Conservation (phyloP, 371 early-diverging fungal species). For the Mortierella sp. region DNA sequence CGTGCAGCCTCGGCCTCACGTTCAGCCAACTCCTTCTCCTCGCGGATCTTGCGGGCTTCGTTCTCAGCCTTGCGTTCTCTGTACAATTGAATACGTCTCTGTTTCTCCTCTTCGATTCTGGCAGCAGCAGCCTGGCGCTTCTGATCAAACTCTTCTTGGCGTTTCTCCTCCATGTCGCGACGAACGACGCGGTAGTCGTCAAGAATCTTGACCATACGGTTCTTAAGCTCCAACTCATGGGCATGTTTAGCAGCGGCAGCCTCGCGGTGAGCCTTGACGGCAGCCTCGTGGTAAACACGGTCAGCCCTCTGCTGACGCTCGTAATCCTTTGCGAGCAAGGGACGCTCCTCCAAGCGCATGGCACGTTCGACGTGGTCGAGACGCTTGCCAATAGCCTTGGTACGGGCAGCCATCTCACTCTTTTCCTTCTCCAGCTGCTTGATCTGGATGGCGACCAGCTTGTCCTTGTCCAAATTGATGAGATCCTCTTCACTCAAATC, state of each 20-base stretch:
- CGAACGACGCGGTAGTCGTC: conserved; percentile 82
- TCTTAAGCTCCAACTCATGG: conserved; percentile 83
- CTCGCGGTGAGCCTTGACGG: conserved; percentile 76
- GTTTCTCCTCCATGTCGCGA: conserved; percentile 67
- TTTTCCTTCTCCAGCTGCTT: conserved; percentile 93
- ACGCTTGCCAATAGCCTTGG: conserved; percentile 82
- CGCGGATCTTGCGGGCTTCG: conserved; percentile 54
- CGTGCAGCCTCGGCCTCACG: conserved; percentile 61
- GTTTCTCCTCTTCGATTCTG: conserved; percentile 80
- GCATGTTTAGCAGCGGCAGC: conserved; percentile 74
- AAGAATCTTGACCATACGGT: conserved; percentile 82
- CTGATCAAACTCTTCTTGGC: conserved; percentile 66
- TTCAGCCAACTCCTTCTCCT: conserved; percentile 59
- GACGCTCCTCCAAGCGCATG: conserved; percentile 94
- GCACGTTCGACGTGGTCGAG: conserved; percentile 97
- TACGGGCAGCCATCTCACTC: conserved; percentile 80
- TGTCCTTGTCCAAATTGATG: conserved; percentile 85
- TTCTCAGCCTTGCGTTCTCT: conserved; percentile 68
- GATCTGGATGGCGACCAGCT: conserved; percentile 87
- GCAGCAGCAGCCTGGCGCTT: conserved; percentile 63
- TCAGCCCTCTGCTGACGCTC: conserved; percentile 90
- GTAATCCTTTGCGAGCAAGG: conserved; percentile 92
- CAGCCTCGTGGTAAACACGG: conserved; percentile 82
- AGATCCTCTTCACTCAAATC: conserved; percentile 86
- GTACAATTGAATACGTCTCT: conserved; percentile 70